Base-by-base conservation (phyloP, 805 yeast species). In the Kodamaea fukazawae region DNA sequence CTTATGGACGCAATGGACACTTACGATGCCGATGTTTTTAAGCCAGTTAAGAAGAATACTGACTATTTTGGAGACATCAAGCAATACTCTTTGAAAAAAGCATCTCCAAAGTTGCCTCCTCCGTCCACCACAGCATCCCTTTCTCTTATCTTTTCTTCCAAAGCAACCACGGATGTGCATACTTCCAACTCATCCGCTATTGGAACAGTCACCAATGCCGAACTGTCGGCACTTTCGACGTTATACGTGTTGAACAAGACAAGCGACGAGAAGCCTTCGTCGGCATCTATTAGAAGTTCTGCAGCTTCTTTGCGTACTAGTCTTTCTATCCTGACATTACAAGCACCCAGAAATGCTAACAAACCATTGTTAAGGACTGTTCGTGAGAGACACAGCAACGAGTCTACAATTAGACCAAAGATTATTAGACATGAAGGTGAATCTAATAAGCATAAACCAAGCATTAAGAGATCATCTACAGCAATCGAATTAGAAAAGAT, bases 1-100 rank as follows among this genome's bases (percentile, higher is more conserved):
- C 67, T 82, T 27, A 48, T 71, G 1, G 83, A 79, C 27, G 73
- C 81, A 4, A 86, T 87, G 84, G 77, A 76, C 22, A 65, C 63
- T 2, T 86, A 86, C 51, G 98, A 91, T 52, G 57, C 65, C 2
- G 67, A 67, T 16, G 65, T 79, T 1, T 89, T 85, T 51, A 53
- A 54, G 27, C 60, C 67, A 1, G 48, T 51, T 8, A 45, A 48
- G 20, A 37, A 42, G 5, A 32, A 32, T 8, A 30, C 14, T n/a
- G 45, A 30, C 27, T 44, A 40, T 17, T 46, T 40, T 30, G 46
- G 36, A 9, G 39, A 27, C 11, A 39, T 45, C 20, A 38, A 39
- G 13, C 29, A 36, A 10, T 42, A 42, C 32, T 20, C 31, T 16
- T 10, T 28, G 29, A 32, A 33, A 23, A 16, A 20, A 9, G 14